Evolutionary conservation across 176 grass and related monocot species (phyloP).

Genomic region (Cenchrus americanus): DNA sequence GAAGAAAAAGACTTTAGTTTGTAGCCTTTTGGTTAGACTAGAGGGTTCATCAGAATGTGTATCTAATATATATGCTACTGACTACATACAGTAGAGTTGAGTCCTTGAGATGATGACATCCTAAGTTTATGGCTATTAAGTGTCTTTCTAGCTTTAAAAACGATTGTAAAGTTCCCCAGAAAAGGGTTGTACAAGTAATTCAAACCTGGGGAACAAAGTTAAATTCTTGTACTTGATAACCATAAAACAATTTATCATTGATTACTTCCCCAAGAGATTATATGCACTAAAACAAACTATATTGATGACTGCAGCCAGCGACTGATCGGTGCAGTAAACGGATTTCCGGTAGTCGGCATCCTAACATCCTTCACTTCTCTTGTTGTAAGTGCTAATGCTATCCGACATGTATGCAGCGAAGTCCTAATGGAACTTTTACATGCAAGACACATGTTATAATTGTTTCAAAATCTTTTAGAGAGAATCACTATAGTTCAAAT

Average conservation of each 20-base stretch:
- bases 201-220: neutral
- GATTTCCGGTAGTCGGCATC: slow-evolving; percentile 77
- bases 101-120: neutral
- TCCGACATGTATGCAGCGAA: slow-evolving; percentile 25
- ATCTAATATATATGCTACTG: slow-evolving; percentile 4
- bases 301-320: slow-evolving; percentile 63
- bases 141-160: neutral
- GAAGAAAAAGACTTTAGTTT: too few relatives aligned
- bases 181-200: neutral
- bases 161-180: too few relatives aligned
- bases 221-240: neutral
- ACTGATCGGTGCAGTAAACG: slow-evolving; percentile 87
- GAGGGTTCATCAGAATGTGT: neutral
- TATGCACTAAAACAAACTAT: slow-evolving; percentile 15
- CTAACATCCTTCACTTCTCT: slow-evolving; percentile 81
- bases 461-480: slow-evolving; percentile 11
- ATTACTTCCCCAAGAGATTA: neutral
- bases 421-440: neutral
- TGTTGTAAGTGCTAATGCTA: slow-evolving; percentile 66
- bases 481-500: neutral
- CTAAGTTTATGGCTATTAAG: neutral
- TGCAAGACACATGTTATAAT: neutral
- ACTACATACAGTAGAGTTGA: neutral
- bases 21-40: slow-evolving; percentile 2
- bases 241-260: neutral